These are phyloP conservation scores for Aspergillus hortae DNA, from an alignment of 2,329 filamentous ascomycete species.

Conservation along the genomic window DNA sequence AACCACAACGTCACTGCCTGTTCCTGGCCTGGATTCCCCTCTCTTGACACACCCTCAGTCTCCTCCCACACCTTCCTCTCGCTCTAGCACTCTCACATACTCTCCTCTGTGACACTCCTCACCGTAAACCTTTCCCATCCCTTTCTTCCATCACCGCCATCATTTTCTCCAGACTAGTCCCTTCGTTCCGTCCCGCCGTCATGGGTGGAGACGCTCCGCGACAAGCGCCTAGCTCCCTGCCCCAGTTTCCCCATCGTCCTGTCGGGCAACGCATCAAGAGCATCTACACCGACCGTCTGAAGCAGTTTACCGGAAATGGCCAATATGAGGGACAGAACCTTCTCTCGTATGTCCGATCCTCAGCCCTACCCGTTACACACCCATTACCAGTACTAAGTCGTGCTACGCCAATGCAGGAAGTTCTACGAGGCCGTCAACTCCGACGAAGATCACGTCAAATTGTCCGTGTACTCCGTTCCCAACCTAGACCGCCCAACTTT, in stretches of 20 bases:
- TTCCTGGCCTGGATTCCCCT: conserved; percentile 11
- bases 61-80: not conserved
- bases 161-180: not conserved
- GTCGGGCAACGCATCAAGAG: conserved; percentile 76
- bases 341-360: conserved; percentile 30
- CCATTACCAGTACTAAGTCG: conserved; percentile 3
- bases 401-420: conserved; percentile 50
- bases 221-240: conserved; percentile 42
- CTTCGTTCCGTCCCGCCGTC: conserved; percentile 8
- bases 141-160: not conserved
- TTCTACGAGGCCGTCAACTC: conserved; percentile 65
- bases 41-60: conserved; percentile 1
- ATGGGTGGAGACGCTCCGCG: conserved; percentile 26
- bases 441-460: conserved; percentile 73
- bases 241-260: conserved; percentile 49
- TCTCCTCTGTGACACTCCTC: not conserved
- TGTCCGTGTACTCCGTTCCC: conserved; percentile 82
- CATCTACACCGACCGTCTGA: conserved; percentile 81
- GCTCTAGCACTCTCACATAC: not conserved
- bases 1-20: conserved; percentile 16
- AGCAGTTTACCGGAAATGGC: conserved; percentile 72
- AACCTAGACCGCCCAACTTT: conserved; percentile 78
- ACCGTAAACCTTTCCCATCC: not conserved
- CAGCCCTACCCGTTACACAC: not conserved
- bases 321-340: conserved; percentile 77